These are phyloP conservation scores for Kappamyces sp. DNA, from an alignment of 192 early-diverging fungal species.

Conservation along the genomic window DNA sequence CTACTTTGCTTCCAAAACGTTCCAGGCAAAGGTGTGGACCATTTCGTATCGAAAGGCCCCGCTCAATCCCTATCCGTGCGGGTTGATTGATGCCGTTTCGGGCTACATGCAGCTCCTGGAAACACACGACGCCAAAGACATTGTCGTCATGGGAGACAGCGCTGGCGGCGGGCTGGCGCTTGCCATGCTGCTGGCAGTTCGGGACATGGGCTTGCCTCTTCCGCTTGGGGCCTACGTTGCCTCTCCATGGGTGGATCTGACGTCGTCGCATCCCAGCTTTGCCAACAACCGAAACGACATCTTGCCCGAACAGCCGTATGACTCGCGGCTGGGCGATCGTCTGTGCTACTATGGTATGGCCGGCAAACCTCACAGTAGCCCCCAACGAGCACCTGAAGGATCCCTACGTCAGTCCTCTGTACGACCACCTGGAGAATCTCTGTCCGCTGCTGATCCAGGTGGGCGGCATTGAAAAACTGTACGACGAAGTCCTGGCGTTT, in stretches of 20 bases:
- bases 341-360: constrained; percentile 6
- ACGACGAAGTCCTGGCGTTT: constrained; percentile 19
- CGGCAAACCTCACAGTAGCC: no score
- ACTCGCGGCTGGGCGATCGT: neutral
- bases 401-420: neutral
- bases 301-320: neutral
- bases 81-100: constrained; percentile 17
- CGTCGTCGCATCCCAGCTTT: neutral
- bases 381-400: neutral
- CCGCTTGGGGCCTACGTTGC: constrained; percentile 28
- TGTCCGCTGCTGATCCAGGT: constrained; percentile 22
- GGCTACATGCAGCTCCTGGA: constrained; percentile 13
- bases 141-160: constrained; percentile 5
- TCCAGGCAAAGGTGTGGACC: neutral
- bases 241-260: constrained; percentile 15
- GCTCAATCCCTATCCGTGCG: constrained; percentile 13
- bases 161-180: constrained; percentile 13
- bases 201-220: constrained; percentile 39
- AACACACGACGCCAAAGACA: constrained; percentile 4
- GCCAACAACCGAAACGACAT: neutral
- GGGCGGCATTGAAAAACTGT: constrained; percentile 10
- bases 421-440: neutral
- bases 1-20: neutral
- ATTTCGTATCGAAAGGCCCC: constrained; percentile 18
- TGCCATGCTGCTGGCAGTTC: constrained; percentile 30